A percentile compares a stretch with the other conserved stretches of the same genome.
phyloP scores from a whole-genome alignment of 1,284 basidiomycete species.

The Phlebopus sp. region DNA sequence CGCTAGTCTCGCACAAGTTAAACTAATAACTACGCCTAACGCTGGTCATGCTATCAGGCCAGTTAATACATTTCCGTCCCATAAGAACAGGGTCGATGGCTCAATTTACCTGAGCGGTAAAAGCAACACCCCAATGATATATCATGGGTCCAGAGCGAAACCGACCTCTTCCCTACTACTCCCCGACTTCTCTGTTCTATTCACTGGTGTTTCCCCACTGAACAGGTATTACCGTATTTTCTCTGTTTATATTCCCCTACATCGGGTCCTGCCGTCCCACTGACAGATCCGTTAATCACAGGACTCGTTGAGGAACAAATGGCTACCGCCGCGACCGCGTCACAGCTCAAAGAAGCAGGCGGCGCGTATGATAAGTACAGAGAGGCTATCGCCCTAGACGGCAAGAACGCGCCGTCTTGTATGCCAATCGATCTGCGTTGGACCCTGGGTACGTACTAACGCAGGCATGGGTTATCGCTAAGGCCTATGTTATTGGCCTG shows the following conservation, averaged over 20 bases:
- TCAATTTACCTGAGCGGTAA: neutral
- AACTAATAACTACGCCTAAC: too few relatives aligned
- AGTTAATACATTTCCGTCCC: too few relatives aligned
- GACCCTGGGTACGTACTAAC: slow-evolving; percentile 36
- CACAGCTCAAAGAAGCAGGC: slow-evolving; percentile 30
- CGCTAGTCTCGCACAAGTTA: too few relatives aligned
- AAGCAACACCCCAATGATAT: too few relatives aligned
- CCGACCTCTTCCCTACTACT: neutral
- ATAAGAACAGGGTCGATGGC: neutral
- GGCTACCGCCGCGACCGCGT: slow-evolving; percentile 3
- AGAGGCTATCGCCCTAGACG: slow-evolving; percentile 24
- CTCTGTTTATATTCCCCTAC: too few relatives aligned
- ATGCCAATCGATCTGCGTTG: slow-evolving; percentile 34
- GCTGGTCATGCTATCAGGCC: too few relatives aligned
- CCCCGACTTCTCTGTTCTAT: neutral
- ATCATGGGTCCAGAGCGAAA: neutral
- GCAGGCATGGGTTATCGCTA: slow-evolving; percentile 37
- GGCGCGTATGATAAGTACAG: slow-evolving; percentile 28
- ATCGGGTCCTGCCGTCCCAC: too few relatives aligned
- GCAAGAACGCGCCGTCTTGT: slow-evolving; percentile 30
- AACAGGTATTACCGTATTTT: neutral
- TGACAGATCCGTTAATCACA: neutral
- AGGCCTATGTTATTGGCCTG: slow-evolving; percentile 22
- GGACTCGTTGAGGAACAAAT: neutral
- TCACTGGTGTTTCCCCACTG: neutral